phyloP scores from a whole-genome alignment of 257 asterid genomes.

The Mitragyna speciosa region DNA sequence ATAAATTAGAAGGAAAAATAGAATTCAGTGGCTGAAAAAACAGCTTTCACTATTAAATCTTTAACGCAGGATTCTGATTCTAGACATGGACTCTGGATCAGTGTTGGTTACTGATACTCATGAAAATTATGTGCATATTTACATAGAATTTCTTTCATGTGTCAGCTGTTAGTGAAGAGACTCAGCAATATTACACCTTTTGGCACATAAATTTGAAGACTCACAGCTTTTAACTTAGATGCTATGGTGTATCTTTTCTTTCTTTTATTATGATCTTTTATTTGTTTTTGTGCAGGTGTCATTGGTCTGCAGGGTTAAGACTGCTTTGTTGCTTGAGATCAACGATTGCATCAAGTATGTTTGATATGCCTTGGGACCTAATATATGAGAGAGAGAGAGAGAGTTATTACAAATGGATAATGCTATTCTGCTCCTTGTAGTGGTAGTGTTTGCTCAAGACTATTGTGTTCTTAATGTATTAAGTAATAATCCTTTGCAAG shows the following conservation, averaged over 20 bases:
- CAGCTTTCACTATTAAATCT: not conserved
- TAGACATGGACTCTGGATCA: not conserved
- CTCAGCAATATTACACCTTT: not conserved
- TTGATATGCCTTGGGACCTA: not conserved
- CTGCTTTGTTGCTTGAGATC: not conserved
- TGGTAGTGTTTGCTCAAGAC: not conserved
- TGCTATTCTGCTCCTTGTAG: constrained; percentile 3
- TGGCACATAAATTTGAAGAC: not conserved
- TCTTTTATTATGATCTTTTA: no score
- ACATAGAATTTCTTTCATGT: not conserved
- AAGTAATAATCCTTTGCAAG: not conserved
- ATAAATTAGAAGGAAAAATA: not conserved
- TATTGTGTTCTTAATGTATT: not conserved
- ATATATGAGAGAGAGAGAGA: not conserved
- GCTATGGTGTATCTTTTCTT: not conserved
- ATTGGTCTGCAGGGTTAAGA: constrained; percentile 82
- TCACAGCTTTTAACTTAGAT: not conserved
- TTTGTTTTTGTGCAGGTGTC: constrained; percentile 59
- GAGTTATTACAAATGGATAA: not conserved
- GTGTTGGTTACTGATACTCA: not conserved
- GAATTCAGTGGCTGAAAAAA: constrained; percentile 1
- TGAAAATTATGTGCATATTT: not conserved
- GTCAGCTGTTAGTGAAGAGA: not conserved
- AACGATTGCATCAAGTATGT: not conserved
- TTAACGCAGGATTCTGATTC: not conserved